Conservation (phyloP, 371 early-diverging fungal species). For the Rhizopus delemar region DNA sequence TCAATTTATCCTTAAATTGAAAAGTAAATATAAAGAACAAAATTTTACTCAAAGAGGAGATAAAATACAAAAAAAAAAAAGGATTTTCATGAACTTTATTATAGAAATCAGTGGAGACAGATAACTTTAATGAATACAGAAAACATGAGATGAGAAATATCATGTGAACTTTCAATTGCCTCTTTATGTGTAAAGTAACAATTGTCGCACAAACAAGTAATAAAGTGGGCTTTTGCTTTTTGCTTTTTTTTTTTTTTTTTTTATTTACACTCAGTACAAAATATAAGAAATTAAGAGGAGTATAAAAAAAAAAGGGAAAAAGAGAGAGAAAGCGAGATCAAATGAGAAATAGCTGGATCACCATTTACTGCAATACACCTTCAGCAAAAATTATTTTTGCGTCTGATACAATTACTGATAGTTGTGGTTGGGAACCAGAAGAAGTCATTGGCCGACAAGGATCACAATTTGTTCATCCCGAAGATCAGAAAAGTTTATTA, state of each 20-base stretch:
- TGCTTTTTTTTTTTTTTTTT: no score
- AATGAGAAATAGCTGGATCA: conserved; percentile 44
- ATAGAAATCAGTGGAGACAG: no score
- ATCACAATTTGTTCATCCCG: conserved; percentile 44
- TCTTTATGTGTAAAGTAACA: conserved; percentile 60
- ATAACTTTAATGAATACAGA: no score
- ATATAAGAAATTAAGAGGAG: not conserved
- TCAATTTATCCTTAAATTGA: no score
- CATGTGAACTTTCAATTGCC: no score
- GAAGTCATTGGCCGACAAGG: conserved; percentile 47
- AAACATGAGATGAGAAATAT: no score
- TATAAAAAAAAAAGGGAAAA: not conserved
- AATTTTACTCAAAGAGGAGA: no score
- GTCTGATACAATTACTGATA: conserved; percentile 46
- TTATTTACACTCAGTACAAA: no score
- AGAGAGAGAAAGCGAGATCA: not conserved
- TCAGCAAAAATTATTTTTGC: conserved; percentile 39
- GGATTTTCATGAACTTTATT: no score
- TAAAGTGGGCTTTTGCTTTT: no score
- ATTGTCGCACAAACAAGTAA: conserved; percentile 38
- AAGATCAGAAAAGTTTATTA: conserved; percentile 34
- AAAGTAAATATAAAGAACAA: no score
- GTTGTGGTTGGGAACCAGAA: conserved; percentile 50
- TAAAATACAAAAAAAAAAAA: no score
- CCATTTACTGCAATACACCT: conserved; percentile 54